Base-by-base conservation (phyloP, 345 rosid genomes). In the Ricinus communis region DNA sequence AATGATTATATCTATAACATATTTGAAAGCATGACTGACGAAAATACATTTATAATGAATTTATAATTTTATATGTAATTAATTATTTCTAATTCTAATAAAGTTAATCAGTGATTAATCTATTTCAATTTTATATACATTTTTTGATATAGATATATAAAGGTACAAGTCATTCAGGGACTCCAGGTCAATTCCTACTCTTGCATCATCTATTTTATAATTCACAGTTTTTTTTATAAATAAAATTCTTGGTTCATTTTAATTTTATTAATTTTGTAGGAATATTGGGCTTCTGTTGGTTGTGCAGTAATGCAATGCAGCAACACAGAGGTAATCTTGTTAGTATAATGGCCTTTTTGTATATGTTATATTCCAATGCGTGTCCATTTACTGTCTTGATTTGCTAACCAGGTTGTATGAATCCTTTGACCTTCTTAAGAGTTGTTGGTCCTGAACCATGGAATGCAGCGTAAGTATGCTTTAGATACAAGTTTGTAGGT, bases 361-460 rank as follows among this genome's bases (percentile, higher is more conserved):
- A 21, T n/a, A 25, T n/a, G 43, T 7, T 28, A 33, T 33, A 18
- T 62, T 15, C 21, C 18, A 21, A 38, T 4, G 14, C 49, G 5
- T 41, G 41, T 57, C 11, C n/a, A n/a, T n/a, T n/a, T n/a, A n/a
- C n/a, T n/a, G n/a, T 11, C 16, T 36, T 38, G 5, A 11, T n/a
- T 43, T 14, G 52, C n/a, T 70, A 61, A 74, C 22, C 50, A 90
- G 97, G 98, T 91, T 56, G 98, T 31, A 94, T 94, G 97, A 94
- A 94, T 87, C 98, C 98, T 65, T 75, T 87, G 25, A 94, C 98
- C 16, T 94, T 83, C 80, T 77, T 94, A 68, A 87, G 98, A 58
- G 97, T 91, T 81, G 97, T 94, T 71, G 97, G 98, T 45, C 97
- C 97, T 46, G 98, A 94, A 60, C 98, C 98, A 0, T 94, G 97